Conservation (phyloP, 805 yeast species). For the Torulaspora quercuum region DNA sequence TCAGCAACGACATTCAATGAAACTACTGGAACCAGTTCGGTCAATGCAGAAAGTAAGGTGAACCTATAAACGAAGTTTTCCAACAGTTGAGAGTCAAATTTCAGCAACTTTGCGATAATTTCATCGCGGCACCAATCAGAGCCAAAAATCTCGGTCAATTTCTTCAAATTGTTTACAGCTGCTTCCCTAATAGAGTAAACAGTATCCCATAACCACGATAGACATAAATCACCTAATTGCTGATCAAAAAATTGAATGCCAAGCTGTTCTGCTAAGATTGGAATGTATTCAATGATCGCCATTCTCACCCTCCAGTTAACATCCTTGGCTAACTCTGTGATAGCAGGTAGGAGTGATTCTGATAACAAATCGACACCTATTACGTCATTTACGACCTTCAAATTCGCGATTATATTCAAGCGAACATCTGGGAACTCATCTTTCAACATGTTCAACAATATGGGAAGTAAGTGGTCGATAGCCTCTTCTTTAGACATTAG, state of each 20-base stretch:
- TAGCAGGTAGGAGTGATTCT: conserved; percentile 88
- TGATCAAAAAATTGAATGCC: conserved; percentile 92
- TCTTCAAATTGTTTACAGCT: conserved; percentile 78
- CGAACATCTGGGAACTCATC: conserved; percentile 97
- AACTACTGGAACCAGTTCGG: conserved; percentile 75
- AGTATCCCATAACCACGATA: conserved; percentile 98
- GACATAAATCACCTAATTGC: conserved; percentile 82
- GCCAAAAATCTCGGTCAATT: conserved; percentile 83
- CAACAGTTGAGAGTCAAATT: conserved; percentile 39
- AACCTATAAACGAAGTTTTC: conserved; percentile 85
- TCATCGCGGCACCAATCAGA: conserved; percentile 88
- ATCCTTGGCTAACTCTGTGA: conserved; percentile 92
- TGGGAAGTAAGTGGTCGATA: conserved; percentile 76
- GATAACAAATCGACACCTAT: conserved; percentile 87
- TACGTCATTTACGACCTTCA: conserved; percentile 88
- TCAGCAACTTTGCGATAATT: conserved; percentile 71
- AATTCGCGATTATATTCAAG: conserved; percentile 85
- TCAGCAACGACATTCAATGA: conserved; percentile 51
- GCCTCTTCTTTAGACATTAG: conserved; percentile 81
- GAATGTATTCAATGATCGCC: conserved; percentile 95
- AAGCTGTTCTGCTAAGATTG: conserved; percentile 87
- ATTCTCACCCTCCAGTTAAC: conserved; percentile 96
- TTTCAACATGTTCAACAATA: conserved; percentile 86
- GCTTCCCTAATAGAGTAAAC: conserved; percentile 96
- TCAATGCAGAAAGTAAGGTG: conserved; percentile 83